These are phyloP conservation scores for Volvox reticuliferus DNA, from an alignment of 139 green algal species.

Conservation along the genomic window DNA sequence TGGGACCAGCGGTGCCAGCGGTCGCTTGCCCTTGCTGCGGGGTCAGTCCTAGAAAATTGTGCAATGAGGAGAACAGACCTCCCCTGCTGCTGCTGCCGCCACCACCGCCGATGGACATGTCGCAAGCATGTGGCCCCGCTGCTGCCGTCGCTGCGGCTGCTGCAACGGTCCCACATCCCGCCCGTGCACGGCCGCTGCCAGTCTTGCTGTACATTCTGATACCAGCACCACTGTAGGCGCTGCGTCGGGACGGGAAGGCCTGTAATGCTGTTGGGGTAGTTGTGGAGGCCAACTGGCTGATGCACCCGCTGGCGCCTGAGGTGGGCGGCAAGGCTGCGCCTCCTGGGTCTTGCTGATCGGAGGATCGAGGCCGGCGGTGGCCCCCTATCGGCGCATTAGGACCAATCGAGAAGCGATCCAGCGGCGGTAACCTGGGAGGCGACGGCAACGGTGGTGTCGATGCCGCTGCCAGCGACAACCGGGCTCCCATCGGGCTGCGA, in stretches of 20 bases:
- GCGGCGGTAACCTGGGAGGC: not conserved
- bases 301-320: not conserved
- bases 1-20: not conserved
- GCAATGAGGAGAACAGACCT: not conserved
- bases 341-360: not conserved
- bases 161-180: not conserved
- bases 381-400: not conserved
- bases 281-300: not conserved
- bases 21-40: not conserved
- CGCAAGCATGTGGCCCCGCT: not conserved
- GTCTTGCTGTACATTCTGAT: not conserved
- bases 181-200: not conserved
- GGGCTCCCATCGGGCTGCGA: not conserved
- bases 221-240: not conserved
- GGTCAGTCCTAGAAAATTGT: conserved; percentile 3
- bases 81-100: not conserved
- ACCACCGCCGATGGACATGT: not conserved
- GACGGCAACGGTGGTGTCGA: not conserved
- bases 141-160: not conserved
- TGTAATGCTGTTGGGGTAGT: not conserved
- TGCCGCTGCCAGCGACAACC: too few species aligned
- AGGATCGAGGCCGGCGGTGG: not conserved
- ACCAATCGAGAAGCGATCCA: not conserved
- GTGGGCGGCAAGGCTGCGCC: not conserved
- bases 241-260: not conserved